Evolutionary conservation across 371 early-diverging fungal species (phyloP), one percentile per base, ranked within the genome.

Genomic region (Mucor racemosus): DNA sequence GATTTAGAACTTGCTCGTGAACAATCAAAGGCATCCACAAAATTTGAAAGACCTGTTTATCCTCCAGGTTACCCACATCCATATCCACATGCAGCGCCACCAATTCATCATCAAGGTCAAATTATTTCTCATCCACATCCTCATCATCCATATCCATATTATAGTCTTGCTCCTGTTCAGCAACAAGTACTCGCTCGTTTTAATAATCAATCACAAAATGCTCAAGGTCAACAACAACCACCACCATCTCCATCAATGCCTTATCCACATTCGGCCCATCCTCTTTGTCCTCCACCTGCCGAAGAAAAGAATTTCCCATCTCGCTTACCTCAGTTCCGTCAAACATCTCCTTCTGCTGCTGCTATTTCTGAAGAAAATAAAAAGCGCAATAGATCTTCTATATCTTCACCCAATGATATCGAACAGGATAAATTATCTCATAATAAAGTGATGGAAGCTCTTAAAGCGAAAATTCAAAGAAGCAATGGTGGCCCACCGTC

Each of bases 251-350:
- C 76, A 15, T 75, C 73, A n/a, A 68, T 71, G 42, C 67, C 67
- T 34, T 74, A 76, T 59, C 78, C 78, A 26, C 76, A 76, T 42
- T 76, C 78, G 17, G 78, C 78, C 3, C 78, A 78, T 64, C 78
- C 78, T 19, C 68, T 78, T 3, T 78, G 76, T 60, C 73, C 73
- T 9, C 68, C 75, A 10, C 35, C 61, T 48, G 34, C 48, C 0
- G 42, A 60, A 11, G 58, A 58, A 21, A 39, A 60, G 33, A 53
- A 39, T n/a, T 31, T 53, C 19, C 35, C 36, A n/a, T 36, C 53
- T 48, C 63, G 53, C 17, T n/a, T 57, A 55, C 55, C 38, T 31
- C 40, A 63, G 1, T 42, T 44, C 33, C 66, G 66, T n/a, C 60
- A 50, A 40, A 21, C 41, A 1, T 65, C 66, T 33, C 68, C 64